Evolutionary conservation across 1,139 yeast species (phyloP), one percentile per base, ranked within the genome.

Genomic region (Insectozyma bohioensis): DNA sequence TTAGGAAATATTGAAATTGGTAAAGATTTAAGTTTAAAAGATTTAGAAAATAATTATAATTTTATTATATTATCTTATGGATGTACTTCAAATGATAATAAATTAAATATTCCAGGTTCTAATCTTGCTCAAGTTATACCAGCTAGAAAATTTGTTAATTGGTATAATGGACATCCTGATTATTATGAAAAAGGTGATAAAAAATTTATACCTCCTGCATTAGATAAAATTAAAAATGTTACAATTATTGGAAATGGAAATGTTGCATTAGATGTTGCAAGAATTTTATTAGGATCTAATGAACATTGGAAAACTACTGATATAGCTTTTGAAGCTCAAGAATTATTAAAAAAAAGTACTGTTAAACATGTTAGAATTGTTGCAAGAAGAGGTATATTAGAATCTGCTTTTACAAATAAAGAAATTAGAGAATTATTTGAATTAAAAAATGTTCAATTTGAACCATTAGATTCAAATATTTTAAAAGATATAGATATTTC

Each of bases 161-260:
- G 98, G 98, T 92, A 92, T 57, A 94, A 92, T 49, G 95, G 96
- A 0, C 83, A 82, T 45, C 96, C 96, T 0, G 80, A 76, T 30
- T 55, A 47, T 37, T 68, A 58, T 38, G 56, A 51, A 24, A 50
- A 52, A 31, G 21, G 11, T 1, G 61, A 61, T 22, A 31, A 43
- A 12, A n/a, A n/a, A n/a, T 61, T 58, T 35, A 35, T 36, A 8
- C 64, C 68, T 4, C 81, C 85, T 1, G 77, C 75, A 3, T 63
- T 92, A 46, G 76, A 72, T 8, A 61, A 72, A 24, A 79, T 82
- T 1, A 72, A 75, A 40, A 67, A 73, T 28, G 95, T 88, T 2
- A 78, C 84, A 1, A 80, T 92, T 27, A 73, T 92, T n/a, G 99
- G 99, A 4, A 90, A 90, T 54, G 99, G 99, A 26, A 92, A 92